Evolutionary conservation across 2,329 filamentous ascomycete genomes (phyloP).

Genomic region (Ascomycota sp.): DNA sequence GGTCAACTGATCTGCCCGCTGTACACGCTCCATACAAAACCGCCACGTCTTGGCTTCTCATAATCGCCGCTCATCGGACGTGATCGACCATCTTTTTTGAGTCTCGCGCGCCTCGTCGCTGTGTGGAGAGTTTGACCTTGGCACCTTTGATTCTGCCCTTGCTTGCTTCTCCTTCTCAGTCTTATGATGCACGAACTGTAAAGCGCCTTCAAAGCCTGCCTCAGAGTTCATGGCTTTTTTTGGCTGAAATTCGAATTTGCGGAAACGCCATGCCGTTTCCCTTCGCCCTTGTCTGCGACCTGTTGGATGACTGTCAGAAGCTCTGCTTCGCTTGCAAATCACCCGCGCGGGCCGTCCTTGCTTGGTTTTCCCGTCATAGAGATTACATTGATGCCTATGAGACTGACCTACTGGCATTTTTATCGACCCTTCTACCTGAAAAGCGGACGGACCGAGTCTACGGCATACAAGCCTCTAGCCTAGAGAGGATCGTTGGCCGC

Average conservation of each 20-base stretch:
- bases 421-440: slow-evolving; percentile 60
- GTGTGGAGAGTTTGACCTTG: no score
- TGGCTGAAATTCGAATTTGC: neutral
- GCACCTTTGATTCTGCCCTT: no score
- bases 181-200: no score
- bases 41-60: no score
- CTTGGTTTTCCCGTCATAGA: slow-evolving; percentile 53
- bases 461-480: slow-evolving; percentile 36
- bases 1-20: no score
- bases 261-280: slow-evolving; percentile 33
- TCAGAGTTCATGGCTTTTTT: no score
- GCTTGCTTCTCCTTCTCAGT: no score
- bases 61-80: no score
- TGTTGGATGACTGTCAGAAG: slow-evolving; percentile 47
- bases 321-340: slow-evolving; percentile 13
- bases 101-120: no score
- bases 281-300: slow-evolving; percentile 52
- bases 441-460: slow-evolving; percentile 63
- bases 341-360: slow-evolving; percentile 20
- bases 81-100: no score
- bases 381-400: slow-evolving; percentile 32
- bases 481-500: slow-evolving; percentile 48
- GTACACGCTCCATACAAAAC: no score
- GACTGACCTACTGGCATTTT: slow-evolving; percentile 39
- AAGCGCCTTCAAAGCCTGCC: no score